Percentiles rank a stretch among this genome's conserved stretches.
Evolutionary conservation across 73 alveolate genomes (phyloP).

Genomic region (Paramecium primaurelia): DNA sequence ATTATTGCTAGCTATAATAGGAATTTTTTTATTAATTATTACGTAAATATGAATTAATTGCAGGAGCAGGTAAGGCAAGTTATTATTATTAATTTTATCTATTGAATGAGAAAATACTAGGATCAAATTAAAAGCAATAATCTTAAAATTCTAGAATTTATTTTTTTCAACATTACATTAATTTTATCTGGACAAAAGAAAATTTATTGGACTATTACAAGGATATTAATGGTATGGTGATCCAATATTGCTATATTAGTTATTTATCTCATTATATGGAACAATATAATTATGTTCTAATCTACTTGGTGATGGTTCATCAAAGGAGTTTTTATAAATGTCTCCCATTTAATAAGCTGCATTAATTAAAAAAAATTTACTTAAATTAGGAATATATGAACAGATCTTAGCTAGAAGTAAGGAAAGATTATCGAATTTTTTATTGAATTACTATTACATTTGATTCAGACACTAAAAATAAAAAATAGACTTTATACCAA

Average conservation of each 20-base stretch:
- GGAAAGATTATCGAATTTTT: neutral
- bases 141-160: neutral
- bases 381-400: neutral
- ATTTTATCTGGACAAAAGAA: neutral
- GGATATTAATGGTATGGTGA: neutral
- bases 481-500: neutral
- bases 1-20: neutral
- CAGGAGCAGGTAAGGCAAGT: conserved; percentile 17
- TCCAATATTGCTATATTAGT: neutral
- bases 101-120: neutral
- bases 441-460: neutral
- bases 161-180: neutral
- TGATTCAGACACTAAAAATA: neutral
- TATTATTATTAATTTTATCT: neutral
- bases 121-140: conserved; percentile 14
- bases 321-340: neutral
- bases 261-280: neutral
- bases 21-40: too few species aligned
- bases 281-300: neutral
- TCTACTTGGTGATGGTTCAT: neutral
- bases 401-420: neutral
- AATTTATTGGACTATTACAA: conserved; percentile 9
- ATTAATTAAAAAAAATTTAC: neutral
- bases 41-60: neutral
- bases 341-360: neutral